Conservation (phyloP, 2,329 filamentous ascomycete species). For the Pezicula carpinea region DNA sequence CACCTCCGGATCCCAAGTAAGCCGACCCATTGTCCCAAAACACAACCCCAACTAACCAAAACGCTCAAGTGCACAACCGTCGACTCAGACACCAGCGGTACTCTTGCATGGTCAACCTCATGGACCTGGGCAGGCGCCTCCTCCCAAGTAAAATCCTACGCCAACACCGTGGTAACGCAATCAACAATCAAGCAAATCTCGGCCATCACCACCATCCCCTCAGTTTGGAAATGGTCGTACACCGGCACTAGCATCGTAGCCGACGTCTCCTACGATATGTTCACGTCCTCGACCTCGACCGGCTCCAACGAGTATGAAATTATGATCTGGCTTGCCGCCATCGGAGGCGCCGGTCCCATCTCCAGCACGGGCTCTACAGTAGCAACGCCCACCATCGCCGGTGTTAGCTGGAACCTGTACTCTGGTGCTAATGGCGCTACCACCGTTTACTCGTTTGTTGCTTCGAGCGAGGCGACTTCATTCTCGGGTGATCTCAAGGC, state of each 20-base stretch:
- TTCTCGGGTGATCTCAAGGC: constrained; percentile 53
- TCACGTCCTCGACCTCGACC: constrained; percentile 45
- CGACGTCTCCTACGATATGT: constrained; percentile 59
- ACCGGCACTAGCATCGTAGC: constrained; percentile 44
- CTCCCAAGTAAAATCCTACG: constrained; percentile 36
- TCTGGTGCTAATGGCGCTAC: constrained; percentile 55
- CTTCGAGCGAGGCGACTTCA: constrained; percentile 37
- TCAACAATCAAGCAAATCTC: constrained; percentile 33
- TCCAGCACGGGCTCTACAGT: constrained; percentile 45
- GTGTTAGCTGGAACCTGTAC: constrained; percentile 53
- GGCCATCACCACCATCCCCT: constrained; percentile 31
- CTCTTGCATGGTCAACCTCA: constrained; percentile 33
- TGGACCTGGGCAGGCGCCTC: constrained; percentile 35
- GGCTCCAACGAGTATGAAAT: constrained; percentile 53
- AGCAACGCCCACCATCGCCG: constrained; percentile 48
- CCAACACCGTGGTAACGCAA: constrained; percentile 32
- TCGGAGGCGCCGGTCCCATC: constrained; percentile 54
- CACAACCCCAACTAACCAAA: too few species aligned
- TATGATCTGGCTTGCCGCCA: constrained; percentile 59
- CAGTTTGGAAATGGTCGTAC: constrained; percentile 40
- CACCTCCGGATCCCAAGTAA: constrained; percentile 30
- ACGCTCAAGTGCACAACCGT: constrained; percentile 30
- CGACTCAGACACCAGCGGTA: constrained; percentile 28
- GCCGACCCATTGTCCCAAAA: too few species aligned
- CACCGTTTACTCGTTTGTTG: constrained; percentile 58